phyloP scores from a whole-genome alignment of 1,139 yeast genomes.

The Suhomyces coccinellae region DNA sequence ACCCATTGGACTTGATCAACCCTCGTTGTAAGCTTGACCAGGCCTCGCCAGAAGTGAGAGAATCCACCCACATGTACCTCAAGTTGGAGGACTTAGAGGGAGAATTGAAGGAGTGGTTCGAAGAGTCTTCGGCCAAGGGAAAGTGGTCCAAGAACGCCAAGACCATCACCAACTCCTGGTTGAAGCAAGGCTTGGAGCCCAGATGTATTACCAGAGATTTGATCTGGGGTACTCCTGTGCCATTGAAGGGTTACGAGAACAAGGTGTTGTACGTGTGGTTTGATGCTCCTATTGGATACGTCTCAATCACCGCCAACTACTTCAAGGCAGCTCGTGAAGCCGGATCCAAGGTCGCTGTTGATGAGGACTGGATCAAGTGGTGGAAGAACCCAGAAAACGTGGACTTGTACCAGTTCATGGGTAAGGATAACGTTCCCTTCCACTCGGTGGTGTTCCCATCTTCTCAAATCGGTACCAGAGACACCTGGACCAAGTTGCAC shows the following conservation, averaged over 20 bases:
- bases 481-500: slow-evolving; percentile 87
- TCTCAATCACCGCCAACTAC: slow-evolving; percentile 93
- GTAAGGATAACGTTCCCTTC: slow-evolving; percentile 98
- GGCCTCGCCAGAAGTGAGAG: slow-evolving; percentile 73
- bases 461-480: slow-evolving; percentile 82
- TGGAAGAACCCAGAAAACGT: slow-evolving; percentile 91
- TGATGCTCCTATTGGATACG: slow-evolving; percentile 96
- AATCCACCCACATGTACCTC: slow-evolving; percentile 84
- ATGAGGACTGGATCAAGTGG: slow-evolving; percentile 68
- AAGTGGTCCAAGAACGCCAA: slow-evolving; percentile 90
- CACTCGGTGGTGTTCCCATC: slow-evolving; percentile 98
- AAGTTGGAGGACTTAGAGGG: slow-evolving; percentile 82
- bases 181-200: slow-evolving; percentile 88
- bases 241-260: slow-evolving; percentile 74
- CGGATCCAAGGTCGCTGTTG: slow-evolving; percentile 6
- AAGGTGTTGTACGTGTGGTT: slow-evolving; percentile 98
- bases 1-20: slow-evolving; percentile 87
- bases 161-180: slow-evolving; percentile 88
- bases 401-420: slow-evolving; percentile 93
- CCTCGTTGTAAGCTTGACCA: slow-evolving; percentile 95
- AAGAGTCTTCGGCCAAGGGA: slow-evolving; percentile 65
- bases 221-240: slow-evolving; percentile 98
- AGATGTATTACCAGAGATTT: slow-evolving; percentile 97
- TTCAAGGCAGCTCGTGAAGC: slow-evolving; percentile 43
- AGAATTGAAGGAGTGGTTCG: slow-evolving; percentile 71